phyloP scores from a whole-genome alignment of 768 basidiomycete species.

The Botryobasidium botryosum region DNA sequence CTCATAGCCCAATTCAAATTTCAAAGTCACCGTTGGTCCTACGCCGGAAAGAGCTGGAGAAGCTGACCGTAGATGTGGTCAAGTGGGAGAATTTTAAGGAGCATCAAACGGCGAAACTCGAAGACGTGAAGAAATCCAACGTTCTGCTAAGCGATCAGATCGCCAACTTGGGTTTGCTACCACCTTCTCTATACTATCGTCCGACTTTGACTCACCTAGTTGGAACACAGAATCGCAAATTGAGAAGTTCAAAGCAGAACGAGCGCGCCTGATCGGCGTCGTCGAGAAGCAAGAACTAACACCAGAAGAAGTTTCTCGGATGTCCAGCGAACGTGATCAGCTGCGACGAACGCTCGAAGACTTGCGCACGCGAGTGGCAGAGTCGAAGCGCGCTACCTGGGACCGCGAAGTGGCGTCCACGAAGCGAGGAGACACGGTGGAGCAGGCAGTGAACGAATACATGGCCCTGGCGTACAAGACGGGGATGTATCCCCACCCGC shows the following conservation, averaged over 20 bases:
- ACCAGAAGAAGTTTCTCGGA: constrained; percentile 76
- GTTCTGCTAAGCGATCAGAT: constrained; percentile 38
- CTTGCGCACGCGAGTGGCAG: constrained; percentile 58
- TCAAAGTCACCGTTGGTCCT: constrained; percentile 20
- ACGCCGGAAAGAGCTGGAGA: constrained; percentile 1
- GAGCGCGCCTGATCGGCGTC: constrained; percentile 39
- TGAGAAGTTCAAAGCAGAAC: constrained; percentile 45
- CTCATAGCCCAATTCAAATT: neutral
- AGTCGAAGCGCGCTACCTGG: constrained; percentile 51
- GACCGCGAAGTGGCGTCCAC: constrained; percentile 71
- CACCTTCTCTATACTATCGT: constrained; percentile 9
- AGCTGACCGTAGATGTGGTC: constrained; percentile 40
- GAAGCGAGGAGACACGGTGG: constrained; percentile 61
- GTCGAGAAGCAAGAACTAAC: constrained; percentile 81
- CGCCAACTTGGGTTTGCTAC: constrained; percentile 22
- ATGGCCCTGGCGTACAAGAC: constrained; percentile 55
- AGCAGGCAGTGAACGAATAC: constrained; percentile 69
- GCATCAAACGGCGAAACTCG: constrained; percentile 33
- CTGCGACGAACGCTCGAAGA: constrained; percentile 54
- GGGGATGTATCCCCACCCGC: constrained; percentile 59
- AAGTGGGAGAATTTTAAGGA: constrained; percentile 44
- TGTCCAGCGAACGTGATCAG: constrained; percentile 80
- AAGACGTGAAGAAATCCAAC: constrained; percentile 9
- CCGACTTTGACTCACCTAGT: constrained; percentile 4
- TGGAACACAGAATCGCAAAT: constrained; percentile 36